Evolutionary conservation across 73 alveolate genomes (phyloP).

Genomic region (Effrenium voratum): DNA sequence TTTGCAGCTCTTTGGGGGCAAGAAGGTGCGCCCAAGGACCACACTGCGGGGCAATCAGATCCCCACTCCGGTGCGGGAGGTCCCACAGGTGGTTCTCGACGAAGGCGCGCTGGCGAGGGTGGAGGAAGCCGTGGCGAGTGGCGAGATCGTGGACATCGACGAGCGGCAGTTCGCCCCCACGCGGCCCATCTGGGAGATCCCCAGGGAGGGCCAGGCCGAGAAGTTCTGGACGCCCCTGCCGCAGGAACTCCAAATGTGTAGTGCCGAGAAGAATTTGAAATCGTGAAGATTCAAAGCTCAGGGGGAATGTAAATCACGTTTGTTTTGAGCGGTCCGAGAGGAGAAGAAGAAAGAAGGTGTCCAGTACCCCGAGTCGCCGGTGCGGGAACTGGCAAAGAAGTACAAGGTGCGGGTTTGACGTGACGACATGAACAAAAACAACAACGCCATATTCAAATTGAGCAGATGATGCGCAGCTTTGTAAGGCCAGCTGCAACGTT

Average conservation of each 20-base stretch:
- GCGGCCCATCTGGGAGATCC: constrained; percentile 66
- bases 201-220: constrained; percentile 64
- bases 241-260: too few relatives aligned
- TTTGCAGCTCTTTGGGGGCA: constrained; percentile 51
- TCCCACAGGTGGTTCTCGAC: constrained; percentile 32
- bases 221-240: constrained; percentile 72
- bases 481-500: too few relatives aligned
- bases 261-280: too few relatives aligned
- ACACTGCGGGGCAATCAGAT: constrained; percentile 52
- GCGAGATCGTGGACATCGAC: constrained; percentile 76
- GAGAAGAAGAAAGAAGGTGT: constrained; percentile 51
- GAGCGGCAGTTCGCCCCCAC: constrained; percentile 71
- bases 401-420: constrained; percentile 23
- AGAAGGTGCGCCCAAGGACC: constrained; percentile 67
- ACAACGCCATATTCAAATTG: too few relatives aligned
- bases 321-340: too few relatives aligned
- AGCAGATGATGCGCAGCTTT: too few relatives aligned
- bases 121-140: constrained; percentile 53
- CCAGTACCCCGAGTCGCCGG: constrained; percentile 78
- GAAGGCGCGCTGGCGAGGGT: constrained; percentile 34
- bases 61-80: constrained; percentile 73
- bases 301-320: too few relatives aligned
- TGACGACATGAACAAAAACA: too few relatives aligned
- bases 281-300: too few relatives aligned
- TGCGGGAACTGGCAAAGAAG: constrained; percentile 80